A percentile compares a stretch with the other conserved stretches of the same genome.
phyloP scores from a whole-genome alignment of 768 basidiomycete genomes.

The Tulasnella sp. region DNA sequence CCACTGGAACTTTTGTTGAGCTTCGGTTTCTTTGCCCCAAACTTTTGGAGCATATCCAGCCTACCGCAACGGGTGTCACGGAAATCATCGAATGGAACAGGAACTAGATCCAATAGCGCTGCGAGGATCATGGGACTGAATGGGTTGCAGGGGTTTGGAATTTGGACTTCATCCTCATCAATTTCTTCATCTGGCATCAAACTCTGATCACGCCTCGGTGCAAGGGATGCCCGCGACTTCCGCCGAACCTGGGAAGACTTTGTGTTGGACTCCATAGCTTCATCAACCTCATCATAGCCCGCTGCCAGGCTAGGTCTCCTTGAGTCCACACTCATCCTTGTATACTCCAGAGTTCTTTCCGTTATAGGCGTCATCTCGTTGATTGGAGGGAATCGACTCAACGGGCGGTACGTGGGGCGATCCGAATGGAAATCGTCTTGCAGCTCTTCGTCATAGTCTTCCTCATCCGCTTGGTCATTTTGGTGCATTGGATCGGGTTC shows the following conservation, averaged over 20 bases:
- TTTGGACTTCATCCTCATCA: constrained; percentile 18
- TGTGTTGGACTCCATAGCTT: constrained; percentile 33
- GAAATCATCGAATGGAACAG: constrained; percentile 25
- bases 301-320: constrained; percentile 3
- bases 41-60: constrained; percentile 61
- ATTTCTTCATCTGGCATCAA: constrained; percentile 16
- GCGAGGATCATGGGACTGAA: constrained; percentile 54
- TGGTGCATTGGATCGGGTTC: background rate
- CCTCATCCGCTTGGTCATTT: background rate
- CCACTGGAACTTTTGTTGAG: constrained; percentile 16
- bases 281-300: constrained; percentile 19
- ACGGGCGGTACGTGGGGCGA: constrained; percentile 33
- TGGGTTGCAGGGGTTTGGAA: constrained; percentile 77
- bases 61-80: constrained; percentile 30
- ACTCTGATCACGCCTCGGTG: no score
- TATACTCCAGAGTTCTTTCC: constrained; percentile 82
- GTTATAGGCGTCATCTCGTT: constrained; percentile 97
- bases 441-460: constrained; percentile 20
- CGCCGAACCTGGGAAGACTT: constrained; percentile 25
- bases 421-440: background rate
- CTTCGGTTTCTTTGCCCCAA: constrained; percentile 35
- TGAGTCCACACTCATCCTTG: constrained; percentile 29
- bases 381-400: constrained; percentile 72
- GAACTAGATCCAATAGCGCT: constrained; percentile 35
- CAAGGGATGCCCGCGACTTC: constrained; percentile 5